These are phyloP conservation scores for Didymella sp. DNA, from an alignment of 2,329 filamentous ascomycete genomes.

Conservation along the genomic window DNA sequence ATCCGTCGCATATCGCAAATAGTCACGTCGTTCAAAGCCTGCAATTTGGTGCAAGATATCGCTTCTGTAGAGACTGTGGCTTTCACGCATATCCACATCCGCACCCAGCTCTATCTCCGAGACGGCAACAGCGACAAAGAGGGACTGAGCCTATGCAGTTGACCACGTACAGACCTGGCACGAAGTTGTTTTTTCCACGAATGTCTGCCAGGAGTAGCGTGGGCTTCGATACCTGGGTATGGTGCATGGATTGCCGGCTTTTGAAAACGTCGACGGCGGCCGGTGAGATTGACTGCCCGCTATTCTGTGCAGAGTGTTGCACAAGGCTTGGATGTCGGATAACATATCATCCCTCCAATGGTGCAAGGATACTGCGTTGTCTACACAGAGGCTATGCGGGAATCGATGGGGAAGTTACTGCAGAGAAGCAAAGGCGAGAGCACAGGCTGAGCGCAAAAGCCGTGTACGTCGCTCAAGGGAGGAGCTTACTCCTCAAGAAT, in stretches of 20 bases:
- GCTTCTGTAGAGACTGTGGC: constrained; percentile 7
- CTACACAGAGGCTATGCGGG: background rate
- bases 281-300: background rate
- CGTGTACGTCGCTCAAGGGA: background rate
- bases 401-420: background rate
- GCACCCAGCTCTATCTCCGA: background rate
- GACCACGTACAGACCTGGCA: constrained; percentile 1
- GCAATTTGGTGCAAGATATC: background rate
- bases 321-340: background rate
- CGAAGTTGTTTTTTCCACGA: background rate
- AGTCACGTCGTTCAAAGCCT: background rate
- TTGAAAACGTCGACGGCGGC: background rate
- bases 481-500: background rate
- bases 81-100: constrained; percentile 5
- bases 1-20: background rate
- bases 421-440: background rate
- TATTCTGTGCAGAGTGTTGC: constrained; percentile 2
- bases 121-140: background rate
- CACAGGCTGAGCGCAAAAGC: background rate
- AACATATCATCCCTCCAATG: background rate
- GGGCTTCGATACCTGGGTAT: background rate
- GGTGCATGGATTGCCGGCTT: constrained; percentile 1
- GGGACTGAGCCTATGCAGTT: background rate
- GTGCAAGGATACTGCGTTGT: background rate
- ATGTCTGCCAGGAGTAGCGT: background rate